Base-by-base conservation (phyloP, 768 basidiomycete genomes). In the Suillus fuscotomentosus region DNA sequence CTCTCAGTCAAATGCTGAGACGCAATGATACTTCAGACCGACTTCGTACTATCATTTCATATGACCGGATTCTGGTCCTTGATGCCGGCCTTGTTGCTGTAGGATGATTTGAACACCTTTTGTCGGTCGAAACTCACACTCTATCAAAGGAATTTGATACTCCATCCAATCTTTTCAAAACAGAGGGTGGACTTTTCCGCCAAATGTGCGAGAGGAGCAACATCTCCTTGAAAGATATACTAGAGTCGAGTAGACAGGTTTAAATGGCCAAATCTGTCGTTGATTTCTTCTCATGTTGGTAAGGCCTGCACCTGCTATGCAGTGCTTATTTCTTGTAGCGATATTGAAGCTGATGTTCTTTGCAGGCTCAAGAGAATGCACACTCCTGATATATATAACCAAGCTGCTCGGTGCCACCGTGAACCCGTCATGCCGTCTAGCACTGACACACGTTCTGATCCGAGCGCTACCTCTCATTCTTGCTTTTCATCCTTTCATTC, bases 11-110 rank as follows among this genome's bases (percentile, higher is more conserved):
- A 8, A 38, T 36, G 11, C 20, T 50, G 38, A 24, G 17, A 57
- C 15, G 2, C 31, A 3, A 43, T 39, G n/a, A 36, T 15, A 20
- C 14, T 48, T 64, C 45, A 66, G 67, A 86, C 70, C 81, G 85
- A n/a, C 72, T 86, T 34, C 75, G 81, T 60, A 88, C 85, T 1
- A 84, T 86, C 67, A 71, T 82, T 61, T 75, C 73, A 27, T 91
- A 91, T 68, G 90, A 94, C 72, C 78, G 86, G 24, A 87, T 92
- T 54, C 77, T 90, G 47, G 89, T 91, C 10, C 81, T 92, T 68
- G 85, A 88, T 64, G 81, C 82, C n/a, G 90, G 90, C 1, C 76
- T 76, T 9, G 84, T 91, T 48, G 80, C 78, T 22, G 84, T 85
- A 48, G 75, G 83, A 36, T 55, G 20, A 13, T 41, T 54, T 43